phyloP scores from a whole-genome alignment of 2,329 filamentous ascomycete genomes.

The Pyrenophora tritici-repentis region DNA sequence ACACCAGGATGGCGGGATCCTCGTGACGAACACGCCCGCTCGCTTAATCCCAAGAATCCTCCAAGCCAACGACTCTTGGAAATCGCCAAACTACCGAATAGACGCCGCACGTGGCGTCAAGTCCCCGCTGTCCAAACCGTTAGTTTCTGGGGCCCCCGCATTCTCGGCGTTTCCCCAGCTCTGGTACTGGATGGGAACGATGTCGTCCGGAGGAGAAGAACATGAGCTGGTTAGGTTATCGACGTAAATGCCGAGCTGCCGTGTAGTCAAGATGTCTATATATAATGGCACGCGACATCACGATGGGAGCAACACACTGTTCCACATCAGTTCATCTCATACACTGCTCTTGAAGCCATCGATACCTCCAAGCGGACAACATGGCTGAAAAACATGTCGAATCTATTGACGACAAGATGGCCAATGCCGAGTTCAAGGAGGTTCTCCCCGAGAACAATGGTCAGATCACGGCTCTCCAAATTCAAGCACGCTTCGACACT shows the following conservation, averaged over 20 bases:
- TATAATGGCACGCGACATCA: not conserved
- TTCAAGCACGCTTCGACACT: slow-evolving; percentile 34
- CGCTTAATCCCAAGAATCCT: not conserved
- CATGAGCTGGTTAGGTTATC: not conserved
- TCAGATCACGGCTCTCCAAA: slow-evolving; percentile 32
- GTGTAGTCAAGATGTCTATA: not conserved
- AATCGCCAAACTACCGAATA: not conserved
- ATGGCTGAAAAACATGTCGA: slow-evolving; percentile 17
- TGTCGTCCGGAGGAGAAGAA: not conserved
- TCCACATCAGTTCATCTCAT: not conserved
- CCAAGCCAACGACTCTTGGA: not conserved
- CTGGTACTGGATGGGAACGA: not conserved
- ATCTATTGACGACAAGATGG: slow-evolving; percentile 18
- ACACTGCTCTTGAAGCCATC: not conserved
- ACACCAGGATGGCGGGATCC: not conserved
- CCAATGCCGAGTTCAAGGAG: slow-evolving; percentile 24
- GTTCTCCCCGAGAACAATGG: slow-evolving; percentile 8
- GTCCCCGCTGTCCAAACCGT: not conserved
- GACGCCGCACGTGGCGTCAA: not conserved
- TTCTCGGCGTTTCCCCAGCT: slow-evolving; percentile 7
- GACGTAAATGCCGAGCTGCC: not conserved
- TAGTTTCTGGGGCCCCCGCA: slow-evolving; percentile 26
- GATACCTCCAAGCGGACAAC: not conserved
- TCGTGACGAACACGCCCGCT: not conserved
- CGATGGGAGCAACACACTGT: not conserved